phyloP scores from a whole-genome alignment of 306 rosid genomes.

The Gastrolobium bilobum region DNA sequence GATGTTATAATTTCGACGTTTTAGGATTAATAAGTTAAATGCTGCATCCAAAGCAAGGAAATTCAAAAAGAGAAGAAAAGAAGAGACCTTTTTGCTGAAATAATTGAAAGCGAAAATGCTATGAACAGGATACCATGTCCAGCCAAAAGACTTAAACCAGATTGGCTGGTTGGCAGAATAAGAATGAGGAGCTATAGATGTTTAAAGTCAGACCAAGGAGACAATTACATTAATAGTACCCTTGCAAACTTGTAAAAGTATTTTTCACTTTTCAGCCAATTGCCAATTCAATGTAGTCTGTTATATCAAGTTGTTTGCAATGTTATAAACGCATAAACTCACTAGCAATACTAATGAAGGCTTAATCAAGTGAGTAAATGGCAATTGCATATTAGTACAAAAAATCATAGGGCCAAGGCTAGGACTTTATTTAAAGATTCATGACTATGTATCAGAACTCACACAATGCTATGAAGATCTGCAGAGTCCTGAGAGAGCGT shows the following conservation, averaged over 20 bases:
- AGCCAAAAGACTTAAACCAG: neutral
- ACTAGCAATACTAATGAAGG: neutral
- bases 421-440: neutral
- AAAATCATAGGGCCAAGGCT: neutral
- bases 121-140: constrained; percentile 16
- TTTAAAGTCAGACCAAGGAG: constrained; percentile 8
- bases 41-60: neutral
- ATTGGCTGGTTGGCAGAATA: neutral
- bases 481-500: constrained; percentile 50
- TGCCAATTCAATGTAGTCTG: neutral
- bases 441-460: constrained; percentile 49
- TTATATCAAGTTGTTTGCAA: neutral
- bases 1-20: neutral
- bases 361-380: neutral
- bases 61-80: neutral
- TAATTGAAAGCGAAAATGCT: constrained; percentile 3
- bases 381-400: neutral
- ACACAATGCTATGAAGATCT: constrained; percentile 51
- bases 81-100: constrained; percentile 36
- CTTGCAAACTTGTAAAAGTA: neutral
- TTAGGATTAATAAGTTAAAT: neutral
- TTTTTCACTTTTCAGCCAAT: neutral
- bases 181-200: constrained; percentile 19
- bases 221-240: neutral
- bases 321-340: neutral